A percentile compares a stretch with the other conserved stretches of the same genome.
Conservation (phyloP, 495 filamentous ascomycete species). For the Penicillium nucicola region DNA sequence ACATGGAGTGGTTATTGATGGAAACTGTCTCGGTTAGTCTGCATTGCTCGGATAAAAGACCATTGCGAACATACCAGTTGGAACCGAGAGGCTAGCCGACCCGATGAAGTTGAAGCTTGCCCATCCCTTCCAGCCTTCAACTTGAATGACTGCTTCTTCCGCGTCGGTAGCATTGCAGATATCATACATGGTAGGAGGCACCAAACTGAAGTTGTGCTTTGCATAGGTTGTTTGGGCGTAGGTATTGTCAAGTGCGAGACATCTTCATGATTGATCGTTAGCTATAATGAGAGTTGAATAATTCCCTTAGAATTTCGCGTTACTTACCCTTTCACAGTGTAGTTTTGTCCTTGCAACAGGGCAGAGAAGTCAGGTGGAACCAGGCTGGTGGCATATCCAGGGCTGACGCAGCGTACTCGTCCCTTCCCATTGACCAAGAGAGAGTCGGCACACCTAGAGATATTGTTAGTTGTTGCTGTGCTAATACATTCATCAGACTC, state of each 20-base stretch:
- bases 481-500: not conserved
- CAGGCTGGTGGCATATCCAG: constrained; percentile 25
- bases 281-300: not conserved
- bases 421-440: constrained; percentile 49
- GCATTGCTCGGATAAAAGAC: not conserved
- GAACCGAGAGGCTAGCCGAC: not conserved
- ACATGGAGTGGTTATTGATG: constrained; percentile 21
- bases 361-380: constrained; percentile 26
- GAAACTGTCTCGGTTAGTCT: constrained; percentile 25
- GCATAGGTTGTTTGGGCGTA: not conserved
- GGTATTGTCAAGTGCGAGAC: not conserved
- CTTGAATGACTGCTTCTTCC: not conserved
- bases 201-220: not conserved
- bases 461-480: not conserved
- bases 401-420: constrained; percentile 29
- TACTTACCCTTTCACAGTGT: constrained; percentile 5
- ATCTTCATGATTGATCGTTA: not conserved
- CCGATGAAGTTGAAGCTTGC: constrained; percentile 3
- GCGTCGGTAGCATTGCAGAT: not conserved
- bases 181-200: constrained; percentile 1
- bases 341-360: constrained; percentile 8
- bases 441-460: constrained; percentile 29
- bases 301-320: no score
- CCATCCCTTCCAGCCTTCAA: not conserved
- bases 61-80: not conserved